These are phyloP conservation scores for Bruguiera sexangula DNA, from an alignment of 345 rosid genomes.

Conservation along the genomic window DNA sequence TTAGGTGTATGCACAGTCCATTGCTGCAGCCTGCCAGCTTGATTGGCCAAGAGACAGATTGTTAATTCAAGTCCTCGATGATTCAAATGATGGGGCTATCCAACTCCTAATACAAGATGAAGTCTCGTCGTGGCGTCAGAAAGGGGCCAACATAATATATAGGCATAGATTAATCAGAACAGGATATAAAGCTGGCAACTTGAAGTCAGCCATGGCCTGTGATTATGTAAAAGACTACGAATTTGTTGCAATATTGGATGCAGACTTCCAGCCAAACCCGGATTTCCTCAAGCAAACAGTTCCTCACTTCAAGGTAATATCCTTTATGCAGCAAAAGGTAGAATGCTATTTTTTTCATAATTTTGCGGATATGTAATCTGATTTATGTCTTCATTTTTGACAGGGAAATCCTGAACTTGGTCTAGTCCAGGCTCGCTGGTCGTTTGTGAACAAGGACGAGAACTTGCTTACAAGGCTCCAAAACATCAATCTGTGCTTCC, in stretches of 20 bases:
- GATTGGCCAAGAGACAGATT: constrained; percentile 89
- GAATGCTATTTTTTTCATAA: too few relatives aligned
- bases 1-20: constrained; percentile 79
- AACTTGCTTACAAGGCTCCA: constrained; percentile 85
- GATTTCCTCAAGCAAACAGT: constrained; percentile 71
- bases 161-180: constrained; percentile 81
- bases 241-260: constrained; percentile 74
- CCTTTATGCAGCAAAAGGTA: neutral
- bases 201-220: constrained; percentile 86
- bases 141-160: constrained; percentile 76
- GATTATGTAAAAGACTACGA: constrained; percentile 79
- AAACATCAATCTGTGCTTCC: constrained; percentile 82
- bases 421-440: constrained; percentile 87
- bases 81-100: constrained; percentile 63
- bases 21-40: constrained; percentile 72
- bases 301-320: constrained; percentile 76
- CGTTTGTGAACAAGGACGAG: constrained; percentile 88
- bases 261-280: constrained; percentile 82
- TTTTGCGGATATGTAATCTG: too few relatives aligned
- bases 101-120: constrained; percentile 74
- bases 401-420: constrained; percentile 88
- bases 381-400: neutral
- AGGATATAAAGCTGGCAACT: constrained; percentile 93
- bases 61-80: constrained; percentile 83
- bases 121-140: constrained; percentile 61